Evolutionary conservation across 2,329 filamentous ascomycete species (phyloP), one percentile per base, ranked within the genome.

Genomic region (Sphaerulina musiva): DNA sequence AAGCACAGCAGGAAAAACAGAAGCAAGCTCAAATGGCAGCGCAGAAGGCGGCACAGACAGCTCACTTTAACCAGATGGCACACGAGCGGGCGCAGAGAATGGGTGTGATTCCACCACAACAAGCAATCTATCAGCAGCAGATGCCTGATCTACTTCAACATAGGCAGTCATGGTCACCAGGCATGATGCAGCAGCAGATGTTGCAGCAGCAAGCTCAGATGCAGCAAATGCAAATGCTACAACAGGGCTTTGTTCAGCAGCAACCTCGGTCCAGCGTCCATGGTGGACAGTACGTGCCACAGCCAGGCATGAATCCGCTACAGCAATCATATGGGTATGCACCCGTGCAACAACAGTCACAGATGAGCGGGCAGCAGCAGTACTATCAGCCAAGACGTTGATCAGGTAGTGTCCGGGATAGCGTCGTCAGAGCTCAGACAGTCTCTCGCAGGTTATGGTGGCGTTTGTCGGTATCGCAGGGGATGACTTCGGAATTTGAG

Each of bases 1-100:
- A 68, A 57, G 69, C 67, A 41, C 68, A 71, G 48, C 68, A 71
- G 50, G 58, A 61, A 48, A 59, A 59, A 45, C 51, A 60, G 34
- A 45, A 53, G 46, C 62, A 66, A 54, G 49, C 54, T 11, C 55
- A 58, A 43, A 42, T 52, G 59, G 54, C 65, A 64, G 58, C 60
- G n/a, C 51, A 71, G 50, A 58, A 59, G 41, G 59, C 61, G 44
- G 49, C 62, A 31, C 59, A 66, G 39, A 65, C 66, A 36, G 54
- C 55, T 14, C 60, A 64, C 46, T 55, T 57, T 42, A 63, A 69
- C 48, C 53, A 54, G 43, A 56, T 59, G 50, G 51, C 49, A 32
- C 54, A 58, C 45, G 55, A 56, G 26, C 49, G 56, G 29, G 53
- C 55, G 43, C 48, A 58, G 40, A 51, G 48, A 23, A 53, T 53